Conservation (phyloP, 305 asterid species). For the Fraxinus velutina region DNA sequence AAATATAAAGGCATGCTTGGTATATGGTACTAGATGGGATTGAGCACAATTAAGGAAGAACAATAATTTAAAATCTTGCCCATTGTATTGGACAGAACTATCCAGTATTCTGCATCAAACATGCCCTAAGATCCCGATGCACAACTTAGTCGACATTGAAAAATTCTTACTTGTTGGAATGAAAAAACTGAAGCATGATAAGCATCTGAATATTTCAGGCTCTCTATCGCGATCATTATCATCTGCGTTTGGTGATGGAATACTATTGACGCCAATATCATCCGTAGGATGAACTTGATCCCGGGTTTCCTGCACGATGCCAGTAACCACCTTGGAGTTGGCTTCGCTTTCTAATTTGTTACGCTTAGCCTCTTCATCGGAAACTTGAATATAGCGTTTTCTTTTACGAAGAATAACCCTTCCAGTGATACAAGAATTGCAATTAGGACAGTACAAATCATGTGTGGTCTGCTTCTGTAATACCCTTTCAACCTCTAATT, state of each 20-base stretch:
- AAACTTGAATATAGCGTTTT: conserved; percentile 48
- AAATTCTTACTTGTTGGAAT: conserved; percentile 56
- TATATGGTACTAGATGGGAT: not conserved
- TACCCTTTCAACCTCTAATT: conserved; percentile 60
- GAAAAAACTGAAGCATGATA: conserved; percentile 87
- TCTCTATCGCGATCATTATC: conserved; percentile 40
- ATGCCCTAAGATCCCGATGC: not conserved
- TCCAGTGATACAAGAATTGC: conserved; percentile 83
- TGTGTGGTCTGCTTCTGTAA: conserved; percentile 66
- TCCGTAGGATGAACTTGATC: conserved; percentile 28
- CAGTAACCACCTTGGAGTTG: conserved; percentile 21
- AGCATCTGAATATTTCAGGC: conserved; percentile 75
- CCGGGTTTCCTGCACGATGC: conserved; percentile 20
- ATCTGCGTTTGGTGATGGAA: conserved; percentile 28
- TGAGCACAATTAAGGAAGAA: not conserved
- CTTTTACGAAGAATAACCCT: conserved; percentile 81
- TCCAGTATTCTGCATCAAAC: not conserved
- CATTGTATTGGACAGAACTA: not conserved
- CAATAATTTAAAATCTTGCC: not conserved
- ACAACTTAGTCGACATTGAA: not conserved
- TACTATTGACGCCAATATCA: conserved; percentile 24
- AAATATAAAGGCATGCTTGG: not conserved
- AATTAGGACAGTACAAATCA: conserved; percentile 82
- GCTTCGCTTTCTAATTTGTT: conserved; percentile 35
- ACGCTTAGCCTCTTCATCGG: conserved; percentile 47